Base-by-base conservation (phyloP, 2,329 filamentous ascomycete genomes). In the Fusarium vanettenii region DNA sequence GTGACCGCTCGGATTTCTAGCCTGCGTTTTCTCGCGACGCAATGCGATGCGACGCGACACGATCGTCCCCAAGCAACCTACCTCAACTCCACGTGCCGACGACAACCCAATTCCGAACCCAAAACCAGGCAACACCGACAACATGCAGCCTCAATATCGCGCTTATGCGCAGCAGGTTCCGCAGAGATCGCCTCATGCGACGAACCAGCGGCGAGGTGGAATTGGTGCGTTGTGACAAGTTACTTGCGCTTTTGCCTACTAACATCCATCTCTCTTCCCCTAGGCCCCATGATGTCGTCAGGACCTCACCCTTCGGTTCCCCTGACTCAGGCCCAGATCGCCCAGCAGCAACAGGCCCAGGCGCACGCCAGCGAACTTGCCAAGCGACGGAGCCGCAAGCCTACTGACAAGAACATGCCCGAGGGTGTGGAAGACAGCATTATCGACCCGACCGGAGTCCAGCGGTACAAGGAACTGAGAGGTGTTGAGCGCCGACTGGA, bases 401-500 rank as follows among this genome's bases (percentile, higher is more conserved):
- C 97, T 2, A 98, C 95, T 68, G 97, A 99, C 84, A 97, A 95
- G 88, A 97, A 95, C 79, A 91, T 99, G 29, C 95, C 97, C 43
- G 95, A 98, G 74, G 95, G 94, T 66, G 89, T 98, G 52, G 95
- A 97, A 78, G 92, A 95, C 57, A 90, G 93, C 73, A 90, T 95
- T 71, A 91, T 97, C 74, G 95, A 85, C 56, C 70, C 94, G 72
- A 94, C 97, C 82, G 92, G 93, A 43, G 95, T 93, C 52, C 88
- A 92, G 80, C 90, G 94, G 77, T 99, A 99, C 85, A 92, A 92
- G 80, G 91, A 93, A 67, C 85, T 99, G 81, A 91, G 95, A 80
- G 95, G 97, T 76, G 87, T 97, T 68, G 97, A 99, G 88, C 92
- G 94, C 80, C 90, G 92, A 64, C 87, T 99, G 66, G 97, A 99